A percentile compares a stretch with the other conserved stretches of the same genome.
Conservation (phyloP, 2,329 filamentous ascomycete genomes). For the Didymella lethalis region DNA sequence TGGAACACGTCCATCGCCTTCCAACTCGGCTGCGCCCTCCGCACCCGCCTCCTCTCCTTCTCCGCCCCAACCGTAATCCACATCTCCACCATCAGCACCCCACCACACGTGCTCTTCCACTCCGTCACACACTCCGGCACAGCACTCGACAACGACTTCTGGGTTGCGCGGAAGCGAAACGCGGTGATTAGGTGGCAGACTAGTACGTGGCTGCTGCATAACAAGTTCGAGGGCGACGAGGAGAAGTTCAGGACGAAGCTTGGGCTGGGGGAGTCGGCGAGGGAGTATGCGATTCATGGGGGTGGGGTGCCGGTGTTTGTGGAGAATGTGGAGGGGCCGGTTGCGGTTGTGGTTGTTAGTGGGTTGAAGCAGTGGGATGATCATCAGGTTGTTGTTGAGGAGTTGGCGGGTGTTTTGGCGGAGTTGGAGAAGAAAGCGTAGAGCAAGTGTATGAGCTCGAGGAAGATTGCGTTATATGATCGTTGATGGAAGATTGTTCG, state of each 20-base stretch:
- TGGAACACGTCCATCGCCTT: conserved; percentile 70
- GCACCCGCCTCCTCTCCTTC: conserved; percentile 65
- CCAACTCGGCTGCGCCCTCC: conserved; percentile 68
- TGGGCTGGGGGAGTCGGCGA: conserved; percentile 60
- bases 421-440: conserved; percentile 17
- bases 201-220: conserved; percentile 74
- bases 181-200: conserved; percentile 74
- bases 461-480: no score
- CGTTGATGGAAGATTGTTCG: neutral
- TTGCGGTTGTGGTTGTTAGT: conserved; percentile 78
- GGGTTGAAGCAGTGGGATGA: conserved; percentile 81
- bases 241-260: conserved; percentile 70
- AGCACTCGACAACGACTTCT: conserved; percentile 73
- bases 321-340: conserved; percentile 72
- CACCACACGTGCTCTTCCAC: conserved; percentile 72
- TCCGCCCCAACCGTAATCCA: conserved; percentile 65
- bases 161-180: conserved; percentile 71
- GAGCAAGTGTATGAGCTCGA: neutral
- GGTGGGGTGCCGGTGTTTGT: conserved; percentile 77
- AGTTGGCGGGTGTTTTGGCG: conserved; percentile 27
- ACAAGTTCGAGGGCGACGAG: conserved; percentile 71
- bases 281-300: conserved; percentile 77
- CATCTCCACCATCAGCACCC: conserved; percentile 64
- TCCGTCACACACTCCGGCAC: conserved; percentile 70
- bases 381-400: conserved; percentile 76